phyloP scores from a whole-genome alignment of 2,329 filamentous ascomycete genomes.

The Emmonsiellopsis sp. region DNA sequence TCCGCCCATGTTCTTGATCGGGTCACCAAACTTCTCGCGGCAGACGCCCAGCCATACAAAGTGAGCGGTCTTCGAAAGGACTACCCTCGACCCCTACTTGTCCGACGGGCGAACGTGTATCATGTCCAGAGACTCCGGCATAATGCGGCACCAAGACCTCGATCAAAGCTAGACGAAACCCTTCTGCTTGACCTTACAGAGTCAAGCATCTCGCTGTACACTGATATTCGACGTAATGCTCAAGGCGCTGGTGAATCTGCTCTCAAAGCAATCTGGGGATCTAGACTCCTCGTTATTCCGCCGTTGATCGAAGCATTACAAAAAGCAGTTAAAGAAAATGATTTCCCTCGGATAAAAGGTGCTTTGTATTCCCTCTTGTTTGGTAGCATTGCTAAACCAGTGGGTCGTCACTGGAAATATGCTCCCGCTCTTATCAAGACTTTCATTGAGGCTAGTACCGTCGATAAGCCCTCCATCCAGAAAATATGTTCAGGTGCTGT shows the following conservation, averaged over 20 bases:
- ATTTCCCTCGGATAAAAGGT: conserved; percentile 90
- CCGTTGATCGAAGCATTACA: conserved; percentile 72
- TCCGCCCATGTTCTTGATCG: conserved; percentile 90
- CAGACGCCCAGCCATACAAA: conserved; percentile 87
- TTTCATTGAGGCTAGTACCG: conserved; percentile 80
- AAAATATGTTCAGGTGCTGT: conserved; percentile 72
- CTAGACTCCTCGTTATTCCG: conserved; percentile 80
- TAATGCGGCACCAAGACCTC: conserved; percentile 78
- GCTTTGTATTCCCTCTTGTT: conserved; percentile 85
- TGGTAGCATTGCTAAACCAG: conserved; percentile 77
- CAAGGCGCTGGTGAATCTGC: conserved; percentile 90
- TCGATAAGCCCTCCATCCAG: conserved; percentile 92
- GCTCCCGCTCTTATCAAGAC: conserved; percentile 80
- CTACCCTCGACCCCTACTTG: conserved; percentile 84
- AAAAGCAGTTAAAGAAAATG: conserved; percentile 65
- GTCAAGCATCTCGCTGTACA: conserved; percentile 84
- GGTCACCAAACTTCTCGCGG: conserved; percentile 71
- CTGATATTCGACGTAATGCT: conserved; percentile 88
- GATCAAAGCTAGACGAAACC: conserved; percentile 80
- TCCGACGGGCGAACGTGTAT: conserved; percentile 89
- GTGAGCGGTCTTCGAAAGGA: conserved; percentile 85
- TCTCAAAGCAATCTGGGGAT: conserved; percentile 80
- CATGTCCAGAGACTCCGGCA: conserved; percentile 89
- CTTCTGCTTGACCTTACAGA: conserved; percentile 80
- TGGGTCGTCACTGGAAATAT: conserved; percentile 88